These are phyloP conservation scores for Podospora pseudocomata DNA, from an alignment of 495 filamentous ascomycete species.

Conservation along the genomic window DNA sequence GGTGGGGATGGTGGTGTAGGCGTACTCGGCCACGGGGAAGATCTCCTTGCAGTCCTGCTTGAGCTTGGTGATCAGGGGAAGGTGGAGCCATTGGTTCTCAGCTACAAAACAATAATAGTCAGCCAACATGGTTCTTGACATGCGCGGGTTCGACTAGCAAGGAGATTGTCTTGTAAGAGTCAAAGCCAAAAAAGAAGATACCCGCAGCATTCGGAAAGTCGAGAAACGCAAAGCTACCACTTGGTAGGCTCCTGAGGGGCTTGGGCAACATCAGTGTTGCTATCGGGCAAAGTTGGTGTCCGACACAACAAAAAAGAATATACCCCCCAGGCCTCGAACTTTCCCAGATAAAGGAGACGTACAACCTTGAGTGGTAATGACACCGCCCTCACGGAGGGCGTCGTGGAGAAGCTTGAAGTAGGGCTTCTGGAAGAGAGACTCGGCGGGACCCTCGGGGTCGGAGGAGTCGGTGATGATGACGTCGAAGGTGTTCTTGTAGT, in stretches of 20 bases:
- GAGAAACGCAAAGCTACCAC: constrained; percentile 32
- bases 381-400: constrained; percentile 89
- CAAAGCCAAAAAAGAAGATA: constrained; percentile 15
- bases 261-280: constrained; percentile 4
- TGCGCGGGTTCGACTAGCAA: constrained; percentile 3
- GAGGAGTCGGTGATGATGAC: constrained; percentile 99
- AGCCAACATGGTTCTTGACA: constrained; percentile 19
- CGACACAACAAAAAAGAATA: constrained; percentile 19
- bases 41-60: constrained; percentile 96
- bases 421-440: constrained; percentile 94
- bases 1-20: constrained; percentile 98
- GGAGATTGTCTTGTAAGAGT: constrained; percentile 4
- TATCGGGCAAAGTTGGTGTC: constrained; percentile 30
- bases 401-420: constrained; percentile 92
- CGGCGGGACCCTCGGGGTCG: constrained; percentile 94
- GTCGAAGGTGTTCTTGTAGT: constrained; percentile 92
- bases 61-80: constrained; percentile 81
- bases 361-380: constrained; percentile 99
- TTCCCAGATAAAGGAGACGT: constrained; percentile 64
- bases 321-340: constrained; percentile 32
- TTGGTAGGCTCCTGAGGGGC: constrained; percentile 33
- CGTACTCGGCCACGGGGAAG: constrained; percentile 97
- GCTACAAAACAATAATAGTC: constrained; percentile 51
- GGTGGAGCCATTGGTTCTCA: constrained; percentile 99
- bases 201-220: constrained; percentile 11